These are phyloP conservation scores for Sarocladiaceae sp. DNA, from an alignment of 2,329 filamentous ascomycete genomes.

Conservation along the genomic window DNA sequence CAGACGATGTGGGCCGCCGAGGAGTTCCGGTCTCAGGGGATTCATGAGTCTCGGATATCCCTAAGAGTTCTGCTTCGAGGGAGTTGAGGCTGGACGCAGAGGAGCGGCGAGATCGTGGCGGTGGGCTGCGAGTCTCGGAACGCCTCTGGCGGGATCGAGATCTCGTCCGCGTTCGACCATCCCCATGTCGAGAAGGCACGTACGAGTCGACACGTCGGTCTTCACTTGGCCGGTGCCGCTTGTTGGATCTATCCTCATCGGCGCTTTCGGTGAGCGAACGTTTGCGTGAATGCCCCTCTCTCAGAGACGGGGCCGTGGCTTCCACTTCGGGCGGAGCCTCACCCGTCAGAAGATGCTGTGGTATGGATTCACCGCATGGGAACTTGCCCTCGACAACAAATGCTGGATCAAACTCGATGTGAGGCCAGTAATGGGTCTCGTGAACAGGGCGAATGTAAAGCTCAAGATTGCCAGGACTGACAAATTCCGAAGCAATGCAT, in stretches of 20 bases:
- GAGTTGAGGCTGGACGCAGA: slow-evolving; percentile 12
- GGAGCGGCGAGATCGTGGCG: not conserved
- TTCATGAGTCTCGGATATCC: not conserved
- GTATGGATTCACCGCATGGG: slow-evolving; percentile 2
- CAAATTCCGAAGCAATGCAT: slow-evolving; percentile 38
- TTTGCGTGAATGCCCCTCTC: not conserved
- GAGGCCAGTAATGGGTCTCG: slow-evolving; percentile 32
- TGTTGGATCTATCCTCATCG: not conserved
- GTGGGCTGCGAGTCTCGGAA: not conserved
- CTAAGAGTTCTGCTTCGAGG: slow-evolving; percentile 10
- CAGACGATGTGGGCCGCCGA: not conserved
- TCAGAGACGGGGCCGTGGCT: not conserved
- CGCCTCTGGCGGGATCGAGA: slow-evolving; percentile 1
- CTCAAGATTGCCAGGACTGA: slow-evolving; percentile 34
- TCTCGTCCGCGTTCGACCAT: not conserved
- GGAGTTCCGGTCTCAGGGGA: slow-evolving; percentile 1
- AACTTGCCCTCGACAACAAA: slow-evolving; percentile 22
- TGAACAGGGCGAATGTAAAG: slow-evolving; percentile 37
- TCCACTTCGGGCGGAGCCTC: slow-evolving; percentile 1
- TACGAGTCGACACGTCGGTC: not conserved
- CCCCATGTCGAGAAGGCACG: not conserved
- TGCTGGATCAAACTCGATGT: slow-evolving; percentile 35
- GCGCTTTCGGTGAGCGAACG: not conserved
- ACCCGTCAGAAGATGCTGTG: slow-evolving; percentile 11
- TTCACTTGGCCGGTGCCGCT: slow-evolving; percentile 2